These are phyloP conservation scores for Torulaspora pretoriensis DNA, from an alignment of 1,139 yeast genomes.

Conservation along the genomic window DNA sequence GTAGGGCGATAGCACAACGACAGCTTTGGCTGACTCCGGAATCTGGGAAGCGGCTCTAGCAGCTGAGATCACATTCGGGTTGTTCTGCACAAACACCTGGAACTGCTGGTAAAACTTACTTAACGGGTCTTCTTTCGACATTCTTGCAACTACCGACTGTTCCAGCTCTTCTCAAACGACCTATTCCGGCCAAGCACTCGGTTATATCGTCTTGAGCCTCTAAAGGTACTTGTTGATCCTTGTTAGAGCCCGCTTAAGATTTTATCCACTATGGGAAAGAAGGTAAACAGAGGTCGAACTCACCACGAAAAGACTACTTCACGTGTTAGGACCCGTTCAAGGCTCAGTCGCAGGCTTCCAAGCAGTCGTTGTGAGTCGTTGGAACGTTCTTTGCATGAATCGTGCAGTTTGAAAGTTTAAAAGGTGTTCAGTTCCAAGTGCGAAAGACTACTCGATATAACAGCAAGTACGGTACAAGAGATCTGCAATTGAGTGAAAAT, in stretches of 20 bases:
- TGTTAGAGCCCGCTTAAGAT: background rate
- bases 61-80: conserved; percentile 51
- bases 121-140: conserved; percentile 33
- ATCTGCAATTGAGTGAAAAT: conserved; percentile 10
- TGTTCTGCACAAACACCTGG: conserved; percentile 47
- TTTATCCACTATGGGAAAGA: conserved; percentile 10
- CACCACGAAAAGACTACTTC: conserved; percentile 4
- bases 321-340: conserved; percentile 1
- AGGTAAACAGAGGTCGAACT: conserved; percentile 6
- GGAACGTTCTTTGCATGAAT: conserved; percentile 2
- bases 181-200: background rate
- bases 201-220: conserved; percentile 4
- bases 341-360: background rate
- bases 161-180: background rate
- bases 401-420: background rate
- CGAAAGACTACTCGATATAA: too few species aligned
- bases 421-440: background rate
- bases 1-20: conserved; percentile 54
- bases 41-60: conserved; percentile 44
- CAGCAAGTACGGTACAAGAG: background rate
- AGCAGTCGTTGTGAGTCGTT: background rate
- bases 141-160: conserved; percentile 2
- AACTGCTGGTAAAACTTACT: conserved; percentile 44
- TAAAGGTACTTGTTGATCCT: conserved; percentile 1
- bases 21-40: conserved; percentile 47